A percentile compares a stretch with the other conserved stretches of the same genome.
phyloP scores from a whole-genome alignment of 2,329 filamentous ascomycete species.

The Pezicula rhizophila region DNA sequence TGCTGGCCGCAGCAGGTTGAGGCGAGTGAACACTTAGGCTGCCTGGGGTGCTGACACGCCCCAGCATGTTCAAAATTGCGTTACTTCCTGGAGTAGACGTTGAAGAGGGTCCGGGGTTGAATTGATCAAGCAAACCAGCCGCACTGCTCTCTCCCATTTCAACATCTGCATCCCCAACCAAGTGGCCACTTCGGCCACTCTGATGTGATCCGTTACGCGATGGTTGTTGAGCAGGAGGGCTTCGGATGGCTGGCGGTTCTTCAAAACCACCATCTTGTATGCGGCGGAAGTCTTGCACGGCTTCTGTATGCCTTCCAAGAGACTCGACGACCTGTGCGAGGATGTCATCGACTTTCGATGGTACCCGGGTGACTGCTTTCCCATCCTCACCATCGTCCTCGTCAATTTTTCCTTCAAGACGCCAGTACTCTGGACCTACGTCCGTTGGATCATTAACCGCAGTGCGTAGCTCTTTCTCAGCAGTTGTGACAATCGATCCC shows the following conservation, averaged over 20 bases:
- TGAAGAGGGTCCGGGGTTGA: slow-evolving; percentile 55
- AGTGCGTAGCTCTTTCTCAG: slow-evolving; percentile 69
- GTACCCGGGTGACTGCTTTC: slow-evolving; percentile 23
- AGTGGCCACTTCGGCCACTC: slow-evolving; percentile 42
- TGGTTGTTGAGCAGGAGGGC: slow-evolving; percentile 40
- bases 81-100: slow-evolving; percentile 52
- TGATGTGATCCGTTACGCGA: slow-evolving; percentile 51
- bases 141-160: slow-evolving; percentile 58
- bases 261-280: slow-evolving; percentile 74
- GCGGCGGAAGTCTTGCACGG: slow-evolving; percentile 59
- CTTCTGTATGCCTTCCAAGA: slow-evolving; percentile 60
- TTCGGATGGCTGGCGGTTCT: slow-evolving; percentile 36
- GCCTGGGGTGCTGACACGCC: slow-evolving; percentile 53
- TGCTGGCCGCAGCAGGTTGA: slow-evolving; percentile 25
- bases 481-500: slow-evolving; percentile 61
- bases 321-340: slow-evolving; percentile 67
- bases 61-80: slow-evolving; percentile 41
- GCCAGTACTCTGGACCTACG: slow-evolving; percentile 54
- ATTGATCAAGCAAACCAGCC: slow-evolving; percentile 61
- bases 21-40: slow-evolving; percentile 40
- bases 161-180: slow-evolving; percentile 55
- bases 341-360: slow-evolving; percentile 60
- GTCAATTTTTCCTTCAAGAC: slow-evolving; percentile 52
- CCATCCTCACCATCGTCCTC: slow-evolving; percentile 39
- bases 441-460: slow-evolving; percentile 51